These are phyloP conservation scores for Metschnikowia kofuensis DNA, from an alignment of 805 yeast species.

Conservation along the genomic window DNA sequence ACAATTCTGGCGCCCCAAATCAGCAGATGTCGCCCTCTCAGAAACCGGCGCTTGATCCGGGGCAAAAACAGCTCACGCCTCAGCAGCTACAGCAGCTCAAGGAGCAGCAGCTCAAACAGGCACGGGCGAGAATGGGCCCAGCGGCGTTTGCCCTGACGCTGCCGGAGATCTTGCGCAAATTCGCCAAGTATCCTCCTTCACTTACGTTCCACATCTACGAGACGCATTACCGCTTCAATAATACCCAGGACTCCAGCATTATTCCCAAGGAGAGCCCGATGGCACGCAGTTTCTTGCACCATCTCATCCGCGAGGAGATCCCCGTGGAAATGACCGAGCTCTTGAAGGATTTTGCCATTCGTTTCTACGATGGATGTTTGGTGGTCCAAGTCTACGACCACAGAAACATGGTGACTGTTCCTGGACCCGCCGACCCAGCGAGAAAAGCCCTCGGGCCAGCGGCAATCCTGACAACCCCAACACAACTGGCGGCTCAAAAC, in stretches of 20 bases:
- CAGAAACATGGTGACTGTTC: conserved; percentile 42
- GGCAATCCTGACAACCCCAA: not conserved
- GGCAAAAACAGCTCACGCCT: conserved; percentile 22
- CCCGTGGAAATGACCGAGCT: conserved; percentile 91
- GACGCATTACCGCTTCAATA: conserved; percentile 87
- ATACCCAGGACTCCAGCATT: conserved; percentile 72
- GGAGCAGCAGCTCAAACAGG: conserved; percentile 20
- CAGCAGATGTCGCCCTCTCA: conserved; percentile 1
- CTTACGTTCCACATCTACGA: conserved; percentile 88
- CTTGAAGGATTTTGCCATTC: conserved; percentile 78
- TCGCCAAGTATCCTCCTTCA: conserved; percentile 73
- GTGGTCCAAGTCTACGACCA: conserved; percentile 87
- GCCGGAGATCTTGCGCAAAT: conserved; percentile 72
- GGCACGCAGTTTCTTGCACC: conserved; percentile 74
- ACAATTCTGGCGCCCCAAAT: not conserved
- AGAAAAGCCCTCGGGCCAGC: conserved; percentile 1
- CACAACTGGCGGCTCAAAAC: not conserved
- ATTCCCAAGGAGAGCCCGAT: conserved; percentile 78
- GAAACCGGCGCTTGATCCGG: conserved; percentile 24
- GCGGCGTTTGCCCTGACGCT: conserved; percentile 67
- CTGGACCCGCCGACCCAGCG: not conserved
- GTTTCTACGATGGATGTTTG: conserved; percentile 85
- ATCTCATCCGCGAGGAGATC: conserved; percentile 75
- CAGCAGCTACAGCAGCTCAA: conserved; percentile 21
- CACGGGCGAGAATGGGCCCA: conserved; percentile 26